Conservation (phyloP, 345 rosid genomes). For the Eucalyptus paniculata region DNA sequence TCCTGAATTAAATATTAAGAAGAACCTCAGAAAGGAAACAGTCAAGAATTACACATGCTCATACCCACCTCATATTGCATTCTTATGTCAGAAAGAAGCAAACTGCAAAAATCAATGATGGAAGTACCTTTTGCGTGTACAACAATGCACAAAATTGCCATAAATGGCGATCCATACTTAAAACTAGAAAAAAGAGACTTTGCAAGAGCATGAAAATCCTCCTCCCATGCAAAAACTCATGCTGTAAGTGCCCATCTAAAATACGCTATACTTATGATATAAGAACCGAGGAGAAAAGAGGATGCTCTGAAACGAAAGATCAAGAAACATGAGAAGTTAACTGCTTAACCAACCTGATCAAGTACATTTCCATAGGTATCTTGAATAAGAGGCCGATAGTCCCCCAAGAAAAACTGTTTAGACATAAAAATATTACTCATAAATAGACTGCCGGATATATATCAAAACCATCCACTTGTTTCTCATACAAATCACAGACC, state of each 20-base stretch:
- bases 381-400: slow-evolving; percentile 87
- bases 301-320: neutral
- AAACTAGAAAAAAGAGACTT: neutral
- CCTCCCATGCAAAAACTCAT: neutral
- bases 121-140: neutral
- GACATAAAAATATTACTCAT: neutral
- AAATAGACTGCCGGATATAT: neutral
- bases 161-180: neutral
- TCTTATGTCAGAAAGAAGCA: neutral
- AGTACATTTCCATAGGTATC: slow-evolving; percentile 78
- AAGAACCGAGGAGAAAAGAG: neutral
- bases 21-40: neutral
- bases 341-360: slow-evolving; percentile 64
- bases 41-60: neutral
- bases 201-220: neutral
- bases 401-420: slow-evolving; percentile 92
- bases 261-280: neutral
- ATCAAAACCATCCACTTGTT: neutral
- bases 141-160: neutral
- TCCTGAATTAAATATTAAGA: slow-evolving; percentile 39
- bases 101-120: neutral
- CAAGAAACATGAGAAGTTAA: neutral
- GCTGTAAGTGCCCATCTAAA: neutral
- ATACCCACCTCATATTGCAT: neutral
- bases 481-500: slow-evolving; percentile 28